Conservation (phyloP, 2,329 filamentous ascomycete genomes). For the Bipolaris zeicola region DNA sequence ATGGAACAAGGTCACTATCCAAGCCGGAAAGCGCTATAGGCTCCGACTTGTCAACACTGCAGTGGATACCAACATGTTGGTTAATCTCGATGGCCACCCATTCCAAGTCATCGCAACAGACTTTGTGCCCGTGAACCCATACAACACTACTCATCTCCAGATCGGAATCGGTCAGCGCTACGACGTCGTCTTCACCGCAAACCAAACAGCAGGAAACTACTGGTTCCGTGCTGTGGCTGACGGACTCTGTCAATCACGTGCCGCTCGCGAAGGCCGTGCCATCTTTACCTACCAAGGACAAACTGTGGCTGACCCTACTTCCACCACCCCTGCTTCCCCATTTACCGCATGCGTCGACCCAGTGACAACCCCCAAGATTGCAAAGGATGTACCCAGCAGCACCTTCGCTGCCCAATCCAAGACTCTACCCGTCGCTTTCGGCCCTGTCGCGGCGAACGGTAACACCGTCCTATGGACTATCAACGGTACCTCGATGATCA, state of each 20-base stretch:
- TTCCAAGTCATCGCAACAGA: constrained; percentile 43
- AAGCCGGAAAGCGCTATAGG: constrained; percentile 58
- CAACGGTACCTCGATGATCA: constrained; percentile 54
- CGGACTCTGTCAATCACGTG: constrained; percentile 28
- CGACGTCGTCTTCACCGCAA: constrained; percentile 45
- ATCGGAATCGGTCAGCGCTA: constrained; percentile 49
- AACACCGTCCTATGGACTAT: constrained; percentile 42
- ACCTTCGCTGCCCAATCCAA: constrained; percentile 34
- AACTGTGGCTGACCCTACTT: constrained; percentile 45
- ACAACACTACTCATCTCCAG: constrained; percentile 46
- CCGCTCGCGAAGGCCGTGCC: constrained; percentile 39
- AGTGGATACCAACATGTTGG: constrained; percentile 32
- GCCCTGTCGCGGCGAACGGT: constrained; percentile 33
- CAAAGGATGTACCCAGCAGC: constrained; percentile 40
- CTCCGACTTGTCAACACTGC: constrained; percentile 63
- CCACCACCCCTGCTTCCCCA: constrained; percentile 26
- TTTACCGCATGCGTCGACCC: constrained; percentile 47
- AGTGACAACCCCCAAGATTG: constrained; percentile 42
- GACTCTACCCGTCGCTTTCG: constrained; percentile 37
- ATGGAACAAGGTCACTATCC: constrained; percentile 37
- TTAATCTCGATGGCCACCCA: constrained; percentile 39
- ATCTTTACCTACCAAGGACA: constrained; percentile 48
- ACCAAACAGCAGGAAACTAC: constrained; percentile 38
- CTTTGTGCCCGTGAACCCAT: constrained; percentile 39
- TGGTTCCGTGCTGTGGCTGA: constrained; percentile 44